Conservation (phyloP, 2,329 filamentous ascomycete species). For the Leptoxyphium fumago region DNA sequence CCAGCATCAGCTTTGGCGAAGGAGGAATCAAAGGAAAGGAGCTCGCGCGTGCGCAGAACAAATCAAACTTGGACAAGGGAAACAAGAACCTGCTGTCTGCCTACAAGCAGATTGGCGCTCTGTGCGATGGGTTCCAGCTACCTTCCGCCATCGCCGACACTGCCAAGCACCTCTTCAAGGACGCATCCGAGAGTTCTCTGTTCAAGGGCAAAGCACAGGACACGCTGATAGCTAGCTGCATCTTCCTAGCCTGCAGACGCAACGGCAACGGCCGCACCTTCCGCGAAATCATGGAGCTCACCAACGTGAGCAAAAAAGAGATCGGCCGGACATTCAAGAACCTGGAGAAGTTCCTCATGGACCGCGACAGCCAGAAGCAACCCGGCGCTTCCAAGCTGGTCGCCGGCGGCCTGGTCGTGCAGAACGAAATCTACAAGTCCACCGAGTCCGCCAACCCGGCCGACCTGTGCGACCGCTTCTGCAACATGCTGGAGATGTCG, state of each 20-base stretch:
- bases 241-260: slow-evolving; percentile 94
- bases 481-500: slow-evolving; percentile 63
- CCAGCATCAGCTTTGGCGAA: slow-evolving; percentile 72
- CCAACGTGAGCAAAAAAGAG: slow-evolving; percentile 91
- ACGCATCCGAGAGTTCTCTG: slow-evolving; percentile 79
- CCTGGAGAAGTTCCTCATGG: slow-evolving; percentile 73
- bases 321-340: slow-evolving; percentile 92
- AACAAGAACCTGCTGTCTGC: slow-evolving; percentile 70
- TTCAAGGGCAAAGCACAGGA: slow-evolving; percentile 95
- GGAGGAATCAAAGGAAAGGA: slow-evolving; percentile 56
- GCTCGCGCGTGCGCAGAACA: slow-evolving; percentile 71
- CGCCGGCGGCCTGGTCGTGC: slow-evolving; percentile 32
- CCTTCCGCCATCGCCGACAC: slow-evolving; percentile 70
- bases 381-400: slow-evolving; percentile 11
- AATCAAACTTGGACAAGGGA: slow-evolving; percentile 64
- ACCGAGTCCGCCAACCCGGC: slow-evolving; percentile 17
- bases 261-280: slow-evolving; percentile 79
- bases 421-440: slow-evolving; percentile 15
- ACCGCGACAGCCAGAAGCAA: slow-evolving; percentile 43
- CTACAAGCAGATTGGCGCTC: slow-evolving; percentile 72
- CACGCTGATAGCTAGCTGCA: slow-evolving; percentile 85
- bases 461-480: slow-evolving; percentile 71
- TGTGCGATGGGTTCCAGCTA: slow-evolving; percentile 75
- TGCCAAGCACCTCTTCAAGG: slow-evolving; percentile 90
- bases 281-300: slow-evolving; percentile 84